Evolutionary conservation across 192 early-diverging fungal species (phyloP), one percentile per base, ranked within the genome.

Genomic region (Coemansia sp.): DNA sequence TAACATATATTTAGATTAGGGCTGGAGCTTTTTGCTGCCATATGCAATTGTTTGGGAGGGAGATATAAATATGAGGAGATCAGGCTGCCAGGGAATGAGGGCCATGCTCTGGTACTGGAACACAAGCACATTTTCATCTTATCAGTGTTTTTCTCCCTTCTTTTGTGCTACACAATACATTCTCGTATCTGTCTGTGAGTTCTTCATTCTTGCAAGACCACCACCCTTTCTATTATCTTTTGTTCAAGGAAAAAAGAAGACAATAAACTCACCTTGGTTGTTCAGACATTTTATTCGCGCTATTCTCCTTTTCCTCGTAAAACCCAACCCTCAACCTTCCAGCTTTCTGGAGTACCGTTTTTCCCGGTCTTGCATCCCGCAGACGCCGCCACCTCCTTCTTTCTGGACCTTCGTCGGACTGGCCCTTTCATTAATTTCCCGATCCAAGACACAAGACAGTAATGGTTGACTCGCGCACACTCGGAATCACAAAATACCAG

Each of bases 391-490:
- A 16, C 46, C 18, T 20, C 20, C 20, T 49, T 20, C 18, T 16
- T 49, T 8, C 46, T 49, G 12, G 18, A 16, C 6, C 46, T 49
- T 8, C 20, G 46, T 8, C 20, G 46, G 46, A 4, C 46, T 49
- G n/a, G 4, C 46, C 12, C 7, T 20, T 49, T 20, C n/a, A 18
- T 49, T 20, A 11, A 26, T 53, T 53, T 53, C 23, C 10, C 0
- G 23, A 24, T 15, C 3, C 20, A 26, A 2, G 24, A 59, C 18
- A 35, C 44, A 16, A 46, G 44, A n/a, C 33, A 38, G 53, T 33
- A 52, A 82, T 82, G 79, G 66, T 77, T 58, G 81, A 84, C 48
- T 84, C 81, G 55, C 81, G 81, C 38, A 78, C 77, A 4, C 68
- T 78, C 52, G 81, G 81, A 9, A 68, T 84, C 53, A 84, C 81